Conservation (phyloP, 306 rosid genomes). For the Glycine latifolia region DNA sequence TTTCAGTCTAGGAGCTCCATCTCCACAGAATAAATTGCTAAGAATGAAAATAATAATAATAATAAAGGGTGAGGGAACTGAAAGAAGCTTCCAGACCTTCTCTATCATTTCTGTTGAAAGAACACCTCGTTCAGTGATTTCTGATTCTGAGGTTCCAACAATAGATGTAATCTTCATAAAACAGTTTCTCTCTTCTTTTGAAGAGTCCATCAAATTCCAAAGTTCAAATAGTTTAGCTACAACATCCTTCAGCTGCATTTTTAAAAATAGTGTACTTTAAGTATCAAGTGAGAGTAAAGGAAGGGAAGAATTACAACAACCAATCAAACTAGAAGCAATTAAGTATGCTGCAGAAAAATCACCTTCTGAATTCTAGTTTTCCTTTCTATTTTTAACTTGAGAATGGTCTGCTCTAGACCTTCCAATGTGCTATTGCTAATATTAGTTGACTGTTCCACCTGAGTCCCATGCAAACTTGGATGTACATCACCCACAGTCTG, state of each 20-base stretch:
- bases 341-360: slow-evolving; percentile 15
- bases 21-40: background rate
- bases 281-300: slow-evolving; percentile 2
- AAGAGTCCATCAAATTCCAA: slow-evolving; percentile 98
- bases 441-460: slow-evolving; percentile 81
- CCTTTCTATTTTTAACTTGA: slow-evolving; percentile 74
- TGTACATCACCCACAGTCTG: slow-evolving; percentile 85
- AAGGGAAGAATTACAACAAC: slow-evolving; percentile 24
- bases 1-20: slow-evolving; percentile 25
- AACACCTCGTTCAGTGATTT: slow-evolving; percentile 71
- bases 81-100: slow-evolving; percentile 61
- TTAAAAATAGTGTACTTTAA: slow-evolving; percentile 12
- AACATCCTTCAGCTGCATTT: slow-evolving; percentile 84
- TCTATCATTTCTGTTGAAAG: slow-evolving; percentile 80
- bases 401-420: slow-evolving; percentile 83
- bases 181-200: slow-evolving; percentile 76
- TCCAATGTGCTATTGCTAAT: slow-evolving; percentile 87
- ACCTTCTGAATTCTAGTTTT: slow-evolving; percentile 84
- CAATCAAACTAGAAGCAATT: background rate
- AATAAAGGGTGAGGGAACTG: background rate
- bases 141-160: slow-evolving; percentile 66
- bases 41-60: background rate
- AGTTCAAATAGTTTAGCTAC: slow-evolving; percentile 75
- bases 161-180: slow-evolving; percentile 68
- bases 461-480: slow-evolving; percentile 85